These are phyloP conservation scores for Paramecium primaurelia DNA, from an alignment of 73 alveolate species.

Conservation along the genomic window DNA sequence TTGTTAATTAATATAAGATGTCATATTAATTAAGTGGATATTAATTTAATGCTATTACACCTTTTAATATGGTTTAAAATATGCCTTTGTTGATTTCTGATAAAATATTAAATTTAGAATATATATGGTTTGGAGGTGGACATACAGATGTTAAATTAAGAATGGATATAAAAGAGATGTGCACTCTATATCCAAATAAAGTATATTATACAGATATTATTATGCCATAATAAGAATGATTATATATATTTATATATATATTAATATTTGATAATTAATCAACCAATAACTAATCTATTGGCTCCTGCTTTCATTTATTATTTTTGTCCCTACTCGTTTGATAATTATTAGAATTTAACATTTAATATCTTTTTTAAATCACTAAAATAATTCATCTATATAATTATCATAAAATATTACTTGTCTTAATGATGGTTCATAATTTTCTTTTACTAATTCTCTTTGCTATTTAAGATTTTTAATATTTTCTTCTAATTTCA, in stretches of 20 bases:
- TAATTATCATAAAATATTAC: background rate
- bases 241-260: background rate
- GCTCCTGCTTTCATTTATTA: slow-evolving; percentile 1
- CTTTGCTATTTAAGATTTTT: slow-evolving; percentile 24
- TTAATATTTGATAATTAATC: background rate
- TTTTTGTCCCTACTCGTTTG: background rate
- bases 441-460: slow-evolving; percentile 53
- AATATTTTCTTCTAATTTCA: background rate
- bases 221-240: background rate
- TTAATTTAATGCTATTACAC: slow-evolving; percentile 53
- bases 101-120: background rate
- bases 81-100: slow-evolving; percentile 50
- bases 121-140: slow-evolving; percentile 60
- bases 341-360: background rate
- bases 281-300: slow-evolving; percentile 45
- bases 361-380: slow-evolving; percentile 25
- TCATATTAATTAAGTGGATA: slow-evolving; percentile 26
- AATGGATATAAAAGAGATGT: slow-evolving; percentile 29
- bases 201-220: background rate
- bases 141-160: slow-evolving; percentile 41
- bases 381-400: slow-evolving; percentile 13
- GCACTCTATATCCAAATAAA: background rate
- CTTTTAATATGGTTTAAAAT: background rate
- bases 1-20: background rate
- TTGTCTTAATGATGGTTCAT: slow-evolving; percentile 61